Percentiles rank a stretch among this genome's conserved stretches.
Evolutionary conservation across 1,139 yeast genomes (phyloP).

Genomic region (Suhomyces kunorum): DNA sequence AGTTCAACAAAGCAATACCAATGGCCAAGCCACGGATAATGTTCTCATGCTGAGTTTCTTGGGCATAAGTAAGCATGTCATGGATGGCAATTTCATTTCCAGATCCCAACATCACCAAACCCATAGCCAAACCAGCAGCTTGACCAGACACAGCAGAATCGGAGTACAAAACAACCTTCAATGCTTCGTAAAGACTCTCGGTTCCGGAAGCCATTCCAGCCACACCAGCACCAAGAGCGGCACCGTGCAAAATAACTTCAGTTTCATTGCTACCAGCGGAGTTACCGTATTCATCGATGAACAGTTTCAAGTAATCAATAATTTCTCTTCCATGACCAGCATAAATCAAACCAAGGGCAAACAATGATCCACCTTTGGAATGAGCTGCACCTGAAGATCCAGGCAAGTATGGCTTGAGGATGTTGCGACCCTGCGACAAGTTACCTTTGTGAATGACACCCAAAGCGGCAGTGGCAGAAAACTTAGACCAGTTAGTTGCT

Average conservation of each 20-base stretch:
- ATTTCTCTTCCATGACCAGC: conserved; percentile 97
- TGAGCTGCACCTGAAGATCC: conserved; percentile 77
- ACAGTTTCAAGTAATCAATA: conserved; percentile 73
- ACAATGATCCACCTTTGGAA: conserved; percentile 94
- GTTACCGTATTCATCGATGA: conserved; percentile 67
- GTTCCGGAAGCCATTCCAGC: conserved; percentile 95
- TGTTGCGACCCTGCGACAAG: conserved; percentile 83
- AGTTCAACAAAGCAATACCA: conserved; percentile 84
- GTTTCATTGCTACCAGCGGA: conserved; percentile 71
- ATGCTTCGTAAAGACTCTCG: conserved; percentile 73
- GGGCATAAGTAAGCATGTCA: conserved; percentile 90
- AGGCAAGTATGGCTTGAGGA: conserved; percentile 89
- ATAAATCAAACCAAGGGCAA: conserved; percentile 89
- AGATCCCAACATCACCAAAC: conserved; percentile 94
- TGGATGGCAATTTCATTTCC: conserved; percentile 69
- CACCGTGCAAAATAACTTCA: conserved; percentile 93
- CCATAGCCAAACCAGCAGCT: conserved; percentile 97
- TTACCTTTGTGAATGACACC: conserved; percentile 98
- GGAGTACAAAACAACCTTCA: conserved; percentile 80
- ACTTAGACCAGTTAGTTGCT: conserved; percentile 97
- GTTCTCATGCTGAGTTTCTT: conserved; percentile 94
- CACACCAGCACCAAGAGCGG: conserved; percentile 92
- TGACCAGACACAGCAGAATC: conserved; percentile 96
- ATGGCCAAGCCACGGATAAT: conserved; percentile 89
- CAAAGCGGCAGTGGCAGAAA: conserved; percentile 95